Evolutionary conservation across 192 early-diverging fungal species (phyloP).

Genomic region (Entomortierella parvispora): DNA sequence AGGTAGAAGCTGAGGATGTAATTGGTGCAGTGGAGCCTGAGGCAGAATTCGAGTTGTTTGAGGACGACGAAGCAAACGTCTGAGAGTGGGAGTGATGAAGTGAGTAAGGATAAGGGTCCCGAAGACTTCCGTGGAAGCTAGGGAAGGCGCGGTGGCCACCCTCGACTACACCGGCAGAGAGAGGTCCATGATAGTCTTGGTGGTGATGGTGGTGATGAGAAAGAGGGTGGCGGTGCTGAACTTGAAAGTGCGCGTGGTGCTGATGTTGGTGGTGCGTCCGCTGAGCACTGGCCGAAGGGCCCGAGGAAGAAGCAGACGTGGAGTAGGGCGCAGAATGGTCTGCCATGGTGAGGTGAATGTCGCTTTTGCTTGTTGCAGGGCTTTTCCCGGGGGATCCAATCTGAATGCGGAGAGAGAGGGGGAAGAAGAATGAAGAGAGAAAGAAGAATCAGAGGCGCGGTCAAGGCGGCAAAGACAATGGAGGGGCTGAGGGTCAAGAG

Average conservation of each 20-base stretch:
- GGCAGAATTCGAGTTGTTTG: neutral
- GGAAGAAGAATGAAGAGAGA: too few species aligned
- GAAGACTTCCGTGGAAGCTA: constrained; percentile 36
- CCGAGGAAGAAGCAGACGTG: too few species aligned
- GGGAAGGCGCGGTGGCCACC: constrained; percentile 44
- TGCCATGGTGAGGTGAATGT: too few species aligned
- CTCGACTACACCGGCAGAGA: constrained; percentile 42
- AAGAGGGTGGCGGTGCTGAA: neutral
- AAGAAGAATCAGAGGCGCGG: too few species aligned
- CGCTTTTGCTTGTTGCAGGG: too few species aligned
- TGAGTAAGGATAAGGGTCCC: constrained; percentile 12
- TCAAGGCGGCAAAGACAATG: too few species aligned
- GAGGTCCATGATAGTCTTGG: constrained; percentile 45
- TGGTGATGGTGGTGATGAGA: constrained; percentile 18
- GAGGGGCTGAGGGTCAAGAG: too few species aligned
- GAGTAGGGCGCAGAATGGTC: too few species aligned
- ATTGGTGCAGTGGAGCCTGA: neutral
- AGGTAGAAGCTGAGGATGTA: neutral
- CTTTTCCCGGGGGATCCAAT: too few species aligned
- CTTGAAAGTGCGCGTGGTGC: constrained; percentile 14
- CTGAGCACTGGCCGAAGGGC: constrained; percentile 12
- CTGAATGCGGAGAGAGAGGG: too few species aligned
- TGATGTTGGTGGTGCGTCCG: constrained; percentile 12
- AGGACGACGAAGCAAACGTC: constrained; percentile 3
- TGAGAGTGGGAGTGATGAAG: neutral